These are phyloP conservation scores for Daedalea quercina DNA, from an alignment of 768 basidiomycete species.

Conservation along the genomic window DNA sequence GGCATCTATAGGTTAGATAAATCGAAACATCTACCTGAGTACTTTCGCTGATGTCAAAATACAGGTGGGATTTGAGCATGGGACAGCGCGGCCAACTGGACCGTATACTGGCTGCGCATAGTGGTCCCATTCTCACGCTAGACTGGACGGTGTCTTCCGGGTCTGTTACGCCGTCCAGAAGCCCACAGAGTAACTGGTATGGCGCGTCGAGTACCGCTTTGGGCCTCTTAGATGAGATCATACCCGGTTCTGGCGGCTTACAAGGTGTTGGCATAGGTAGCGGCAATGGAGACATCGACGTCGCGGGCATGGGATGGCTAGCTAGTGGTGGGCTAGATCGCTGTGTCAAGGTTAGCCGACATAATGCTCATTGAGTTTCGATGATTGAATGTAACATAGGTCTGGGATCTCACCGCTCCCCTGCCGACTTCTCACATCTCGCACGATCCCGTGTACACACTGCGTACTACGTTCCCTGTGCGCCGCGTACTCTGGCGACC, in stretches of 20 bases:
- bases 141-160: conserved; percentile 51
- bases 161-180: conserved; percentile 11
- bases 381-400: too few relatives aligned
- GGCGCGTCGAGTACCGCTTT: conserved; percentile 6
- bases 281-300: conserved; percentile 11
- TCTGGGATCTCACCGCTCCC: conserved; percentile 64
- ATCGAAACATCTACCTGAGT: neutral
- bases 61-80: conserved; percentile 75
- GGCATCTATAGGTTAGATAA: conserved; percentile 46
- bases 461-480: conserved; percentile 72
- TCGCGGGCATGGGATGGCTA: conserved; percentile 55
- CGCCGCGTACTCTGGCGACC: conserved; percentile 75
- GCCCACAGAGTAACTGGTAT: conserved; percentile 17
- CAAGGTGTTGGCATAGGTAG: conserved; percentile 2
- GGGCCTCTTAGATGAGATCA: conserved; percentile 19
- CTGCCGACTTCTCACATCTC: conserved; percentile 42
- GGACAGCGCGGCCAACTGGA: conserved; percentile 70
- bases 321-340: conserved; percentile 76
- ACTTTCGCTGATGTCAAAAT: neutral
- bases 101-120: conserved; percentile 67
- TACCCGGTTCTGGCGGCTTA: conserved; percentile 9
- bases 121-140: conserved; percentile 60
- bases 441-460: conserved; percentile 58
- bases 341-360: conserved; percentile 67
- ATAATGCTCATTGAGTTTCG: too few relatives aligned